Percentiles rank a stretch among this genome's conserved stretches.
Conservation (phyloP, 2,329 filamentous ascomycete genomes). For the Dichotomopilus funicola region DNA sequence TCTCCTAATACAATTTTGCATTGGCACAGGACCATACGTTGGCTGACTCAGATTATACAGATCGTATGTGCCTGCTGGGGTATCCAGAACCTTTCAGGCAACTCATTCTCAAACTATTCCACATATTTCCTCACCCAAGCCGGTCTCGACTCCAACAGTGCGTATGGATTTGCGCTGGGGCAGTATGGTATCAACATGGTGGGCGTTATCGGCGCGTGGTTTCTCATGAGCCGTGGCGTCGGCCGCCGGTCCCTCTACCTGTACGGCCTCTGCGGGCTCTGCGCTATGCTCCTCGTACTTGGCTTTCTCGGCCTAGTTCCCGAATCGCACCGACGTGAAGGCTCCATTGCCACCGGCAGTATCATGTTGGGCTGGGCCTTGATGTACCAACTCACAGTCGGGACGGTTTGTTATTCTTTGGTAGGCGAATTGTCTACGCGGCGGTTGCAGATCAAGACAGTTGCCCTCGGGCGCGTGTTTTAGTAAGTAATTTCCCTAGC, state of each 20-base stretch:
- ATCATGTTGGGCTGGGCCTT: conserved; percentile 82
- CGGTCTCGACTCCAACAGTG: conserved; percentile 44
- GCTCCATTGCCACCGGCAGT: conserved; percentile 70
- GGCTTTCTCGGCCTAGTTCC: conserved; percentile 77
- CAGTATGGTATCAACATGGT: conserved; percentile 69
- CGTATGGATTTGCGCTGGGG: conserved; percentile 57
- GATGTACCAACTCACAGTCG: conserved; percentile 79
- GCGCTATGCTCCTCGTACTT: conserved; percentile 70
- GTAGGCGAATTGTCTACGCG: conserved; percentile 79
- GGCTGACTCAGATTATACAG: conserved; percentile 10
- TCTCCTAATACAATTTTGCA: background rate
- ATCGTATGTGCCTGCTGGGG: conserved; percentile 60
- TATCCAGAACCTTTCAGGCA: conserved; percentile 58
- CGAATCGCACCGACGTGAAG: conserved; percentile 48
- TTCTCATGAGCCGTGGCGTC: conserved; percentile 66
- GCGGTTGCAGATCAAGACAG: conserved; percentile 83
- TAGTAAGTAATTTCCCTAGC: conserved; percentile 43
- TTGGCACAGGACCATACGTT: conserved; percentile 17
- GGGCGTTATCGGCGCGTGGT: conserved; percentile 76
- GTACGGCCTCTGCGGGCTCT: conserved; percentile 67
- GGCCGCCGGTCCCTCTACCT: conserved; percentile 73
- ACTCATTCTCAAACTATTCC: conserved; percentile 59
- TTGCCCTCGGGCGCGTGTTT: conserved; percentile 74
- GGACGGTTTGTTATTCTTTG: conserved; percentile 83
- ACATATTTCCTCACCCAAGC: conserved; percentile 58